Evolutionary conservation across 2,329 filamentous ascomycete species (phyloP).

Genomic region (Apiospora aurea): DNA sequence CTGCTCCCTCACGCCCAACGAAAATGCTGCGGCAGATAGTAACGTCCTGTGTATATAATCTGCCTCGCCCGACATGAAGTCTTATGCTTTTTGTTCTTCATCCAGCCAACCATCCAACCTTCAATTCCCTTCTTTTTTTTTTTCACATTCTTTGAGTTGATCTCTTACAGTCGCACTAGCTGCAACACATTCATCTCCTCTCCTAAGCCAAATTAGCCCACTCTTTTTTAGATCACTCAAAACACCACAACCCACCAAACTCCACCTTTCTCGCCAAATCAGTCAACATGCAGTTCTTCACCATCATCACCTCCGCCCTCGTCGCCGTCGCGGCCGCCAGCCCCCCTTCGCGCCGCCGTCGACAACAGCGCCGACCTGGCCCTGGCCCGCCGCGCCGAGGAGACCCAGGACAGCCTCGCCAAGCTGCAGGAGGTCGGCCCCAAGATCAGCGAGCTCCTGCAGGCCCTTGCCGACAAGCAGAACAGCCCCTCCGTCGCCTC

Average conservation of each 20-base stretch:
- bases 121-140: not conserved
- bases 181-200: not conserved
- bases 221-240: not conserved
- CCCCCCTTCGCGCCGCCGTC: not conserved
- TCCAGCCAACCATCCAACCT: slow-evolving; percentile 14
- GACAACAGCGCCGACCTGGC: not conserved
- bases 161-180: slow-evolving; percentile 9
- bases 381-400: slow-evolving; percentile 11
- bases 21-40: not conserved
- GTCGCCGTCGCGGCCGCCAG: slow-evolving; percentile 17
- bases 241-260: not conserved
- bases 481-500: not conserved
- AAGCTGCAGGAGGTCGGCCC: slow-evolving; percentile 11
- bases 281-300: slow-evolving; percentile 17
- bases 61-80: not conserved
- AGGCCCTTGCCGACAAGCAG: not conserved
- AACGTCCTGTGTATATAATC: not conserved
- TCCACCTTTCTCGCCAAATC: not conserved
- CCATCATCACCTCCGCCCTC: slow-evolving; percentile 13
- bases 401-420: slow-evolving; percentile 2
- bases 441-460: not conserved
- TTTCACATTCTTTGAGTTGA: slow-evolving; percentile 13
- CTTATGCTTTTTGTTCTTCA: not conserved
- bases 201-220: slow-evolving; percentile 3
- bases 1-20: not conserved